Evolutionary conservation across 352 stramenopile species (phyloP).

Genomic region (Phytophthora multivora): DNA sequence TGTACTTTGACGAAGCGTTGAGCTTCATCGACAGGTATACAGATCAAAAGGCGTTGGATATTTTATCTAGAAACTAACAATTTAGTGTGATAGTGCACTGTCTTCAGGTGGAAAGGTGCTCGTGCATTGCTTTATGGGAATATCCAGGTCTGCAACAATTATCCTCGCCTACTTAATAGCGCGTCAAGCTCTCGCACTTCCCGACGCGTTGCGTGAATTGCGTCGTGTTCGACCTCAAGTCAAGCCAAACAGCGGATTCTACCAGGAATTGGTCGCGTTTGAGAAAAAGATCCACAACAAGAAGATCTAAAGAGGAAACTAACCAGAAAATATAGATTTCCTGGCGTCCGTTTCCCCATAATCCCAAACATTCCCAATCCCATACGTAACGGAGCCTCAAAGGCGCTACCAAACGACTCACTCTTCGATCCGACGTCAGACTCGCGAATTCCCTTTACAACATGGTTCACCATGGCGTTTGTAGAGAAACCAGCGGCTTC

Average conservation of each 20-base stretch:
- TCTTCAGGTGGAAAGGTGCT: conserved; percentile 54
- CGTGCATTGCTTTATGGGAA: conserved; percentile 78
- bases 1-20: conserved; percentile 51
- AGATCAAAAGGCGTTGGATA: neutral
- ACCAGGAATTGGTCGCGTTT: conserved; percentile 45
- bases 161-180: conserved; percentile 71
- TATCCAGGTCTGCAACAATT: conserved; percentile 70
- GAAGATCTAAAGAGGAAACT: neutral
- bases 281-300: conserved; percentile 32
- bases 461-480: conserved; percentile 17
- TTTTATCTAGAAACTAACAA: neutral
- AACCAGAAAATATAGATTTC: no score
- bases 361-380: no score
- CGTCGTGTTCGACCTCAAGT: conserved; percentile 56
- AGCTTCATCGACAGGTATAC: conserved; percentile 66
- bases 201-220: conserved; percentile 46
- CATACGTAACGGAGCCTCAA: no score
- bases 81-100: conserved; percentile 37
- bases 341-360: no score
- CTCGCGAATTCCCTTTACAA: neutral
- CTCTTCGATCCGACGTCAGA: conserved; percentile 5
- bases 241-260: conserved; percentile 74
- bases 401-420: neutral
- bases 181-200: conserved; percentile 37
- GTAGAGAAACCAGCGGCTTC: conserved; percentile 4